Evolutionary conservation across 2,329 filamentous ascomycete genomes (phyloP).

Genomic region (Penicillium sclerotigenum): DNA sequence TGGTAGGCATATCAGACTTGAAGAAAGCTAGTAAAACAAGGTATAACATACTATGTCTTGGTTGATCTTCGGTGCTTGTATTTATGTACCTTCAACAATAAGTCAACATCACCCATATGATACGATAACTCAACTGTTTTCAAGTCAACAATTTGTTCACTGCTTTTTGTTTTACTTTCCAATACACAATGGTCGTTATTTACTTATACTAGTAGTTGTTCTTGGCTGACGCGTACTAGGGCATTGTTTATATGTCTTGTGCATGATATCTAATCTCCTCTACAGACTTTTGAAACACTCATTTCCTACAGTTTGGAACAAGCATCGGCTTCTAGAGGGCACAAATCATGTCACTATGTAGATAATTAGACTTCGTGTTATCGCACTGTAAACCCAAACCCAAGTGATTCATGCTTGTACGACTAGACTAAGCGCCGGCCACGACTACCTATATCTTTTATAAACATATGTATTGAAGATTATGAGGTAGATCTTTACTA

Average conservation of each 20-base stretch:
- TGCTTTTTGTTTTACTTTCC: background rate
- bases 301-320: background rate
- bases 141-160: background rate
- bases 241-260: conserved; percentile 3
- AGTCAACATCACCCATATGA: background rate
- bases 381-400: background rate
- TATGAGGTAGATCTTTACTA: background rate
- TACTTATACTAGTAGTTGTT: background rate
- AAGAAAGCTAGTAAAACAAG: background rate
- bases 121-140: background rate
- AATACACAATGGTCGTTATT: background rate
- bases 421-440: background rate
- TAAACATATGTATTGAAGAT: background rate
- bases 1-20: no score
- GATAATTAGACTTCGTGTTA: background rate
- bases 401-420: background rate
- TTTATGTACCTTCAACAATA: background rate
- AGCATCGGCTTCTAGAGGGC: background rate
- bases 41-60: background rate
- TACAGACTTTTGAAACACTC: conserved; percentile 1
- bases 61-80: background rate
- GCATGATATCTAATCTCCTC: conserved; percentile 1
- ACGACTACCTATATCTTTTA: background rate
- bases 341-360: background rate
- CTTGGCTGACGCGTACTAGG: background rate